Evolutionary conservation across 176 grass and related monocot genomes (phyloP), one percentile per base, ranked within the genome.

Genomic region (Secale cereale): DNA sequence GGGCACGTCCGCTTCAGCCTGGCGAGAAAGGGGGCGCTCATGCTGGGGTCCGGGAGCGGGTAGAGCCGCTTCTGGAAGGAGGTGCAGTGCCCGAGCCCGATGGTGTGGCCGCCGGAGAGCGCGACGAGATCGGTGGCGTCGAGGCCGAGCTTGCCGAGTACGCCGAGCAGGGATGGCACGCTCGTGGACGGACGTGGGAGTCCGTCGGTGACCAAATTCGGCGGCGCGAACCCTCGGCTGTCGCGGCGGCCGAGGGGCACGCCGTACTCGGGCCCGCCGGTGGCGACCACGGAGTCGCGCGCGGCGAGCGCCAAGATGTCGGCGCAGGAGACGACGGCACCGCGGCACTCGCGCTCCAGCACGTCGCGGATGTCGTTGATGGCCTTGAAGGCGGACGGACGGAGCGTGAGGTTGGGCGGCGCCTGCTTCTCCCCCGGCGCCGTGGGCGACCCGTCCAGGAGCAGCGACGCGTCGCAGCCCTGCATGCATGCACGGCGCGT

Each of bases 401-500:
- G 90, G 14, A 94, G 81, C 10, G 88, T 92, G 2, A 92, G 74
- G 81, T 97, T 97, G 7, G 94, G 92, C 19, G 68, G 83, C 33
- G 87, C 92, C 76, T 92, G 32, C 83, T 91, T 39, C 86, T 97
- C 94, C 0, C 92, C 84, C 30, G 30, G 30, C 30, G 30, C 30
- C 30, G 30, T 31, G 30, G 30, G 0, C 88, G 90, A 1, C 81
- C 94, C 0, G 90, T 92, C 0, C 1, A 97, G 76, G 12, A 94
- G 81, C 8, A 94, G 57, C 8, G 94, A 97, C 0, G 78, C 95
- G 81, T 97, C 95, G 70, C 95, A 97, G 3, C 95, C 92, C 88
- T 93, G 77, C 80, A 81, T 31, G 30, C 30, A 31, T 31, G 30
- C 30, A 3, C 30, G 30, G 30, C 10, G 30, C 30, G 3, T 3